Evolutionary conservation across 768 basidiomycete species (phyloP), one percentile per base, ranked within the genome.

Genomic region (Udeniomyces megalosporus): DNA sequence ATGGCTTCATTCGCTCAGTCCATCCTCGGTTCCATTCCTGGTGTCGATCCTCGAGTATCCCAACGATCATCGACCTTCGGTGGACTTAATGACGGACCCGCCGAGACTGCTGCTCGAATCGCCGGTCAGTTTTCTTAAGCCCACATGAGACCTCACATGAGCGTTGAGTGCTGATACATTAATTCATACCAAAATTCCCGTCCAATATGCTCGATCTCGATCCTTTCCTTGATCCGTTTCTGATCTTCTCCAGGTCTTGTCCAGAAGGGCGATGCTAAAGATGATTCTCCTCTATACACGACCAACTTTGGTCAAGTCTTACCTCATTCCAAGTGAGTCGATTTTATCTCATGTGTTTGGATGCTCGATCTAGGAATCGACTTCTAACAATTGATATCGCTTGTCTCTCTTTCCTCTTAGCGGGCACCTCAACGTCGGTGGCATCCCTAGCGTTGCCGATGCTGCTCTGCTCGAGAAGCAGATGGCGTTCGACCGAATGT

Each of bases 271-370:
- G 55, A 67, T 7, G 69, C 70, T 17, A 42, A 66, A 35, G 71
- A 72, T 59, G 67, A 69, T 46, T 64, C 69, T 14, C 69, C 68
- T 17, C 67, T 20, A 56, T 69, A 68, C 62, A 69, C 70, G 12
- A 62, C 63, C 60, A 72, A 72, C 68, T 71, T 71, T 65, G 71
- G 71, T 22, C 71, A 72, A 52, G 67, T 71, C 54, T 20, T 72
- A 6, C 70, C 71, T 11, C 68, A 70, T 56, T 60, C 69, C 3
- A 66, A 10, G 55, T 26, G 26, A 50, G 48, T n/a, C 10, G 20
- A n/a, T n/a, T n/a, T 22, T 22, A 50, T 10, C n/a, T 8, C 48
- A 10, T 50, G 48, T 50, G 8, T 50, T 10, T 29, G n/a, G n/a
- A 22, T 22, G 11, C n/a, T 11, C n/a, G n/a, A n/a, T n/a, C n/a